Percentiles rank a stretch among this genome's conserved stretches.
Evolutionary conservation across 208 protist genomes (phyloP).

Genomic region (Vickermania ingenoplastis): DNA sequence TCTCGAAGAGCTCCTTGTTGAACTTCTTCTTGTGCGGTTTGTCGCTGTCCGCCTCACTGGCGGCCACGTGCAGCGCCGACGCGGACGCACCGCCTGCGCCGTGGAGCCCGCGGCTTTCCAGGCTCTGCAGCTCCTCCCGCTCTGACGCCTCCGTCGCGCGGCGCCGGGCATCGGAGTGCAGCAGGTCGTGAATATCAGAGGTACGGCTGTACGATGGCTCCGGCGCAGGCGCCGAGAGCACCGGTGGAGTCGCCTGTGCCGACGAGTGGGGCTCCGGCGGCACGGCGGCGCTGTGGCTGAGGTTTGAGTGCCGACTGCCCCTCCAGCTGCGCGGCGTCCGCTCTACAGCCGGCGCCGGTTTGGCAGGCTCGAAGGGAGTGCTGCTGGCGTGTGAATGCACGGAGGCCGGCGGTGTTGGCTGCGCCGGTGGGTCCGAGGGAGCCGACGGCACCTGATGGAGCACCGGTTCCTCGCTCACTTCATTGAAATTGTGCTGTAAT

Average conservation of each 20-base stretch:
- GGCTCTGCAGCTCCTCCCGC: background rate
- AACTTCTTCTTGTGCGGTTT: slow-evolving; percentile 8
- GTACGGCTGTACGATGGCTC: too few relatives aligned
- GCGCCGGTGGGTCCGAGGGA: background rate
- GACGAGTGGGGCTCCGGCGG: background rate
- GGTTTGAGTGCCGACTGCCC: background rate
- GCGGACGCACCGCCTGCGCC: background rate
- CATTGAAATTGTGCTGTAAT: too few relatives aligned
- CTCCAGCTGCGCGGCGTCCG: background rate
- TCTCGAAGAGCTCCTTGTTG: slow-evolving; percentile 31
- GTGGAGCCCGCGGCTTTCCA: background rate
- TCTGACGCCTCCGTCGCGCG: background rate
- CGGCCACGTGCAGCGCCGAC: background rate
- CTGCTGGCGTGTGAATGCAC: background rate
- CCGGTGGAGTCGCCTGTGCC: background rate
- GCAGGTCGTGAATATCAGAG: background rate
- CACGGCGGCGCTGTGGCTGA: background rate
- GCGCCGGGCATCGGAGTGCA: background rate
- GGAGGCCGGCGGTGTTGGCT: background rate
- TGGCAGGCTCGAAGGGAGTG: background rate
- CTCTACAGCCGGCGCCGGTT: background rate
- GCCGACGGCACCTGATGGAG: background rate
- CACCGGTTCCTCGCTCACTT: background rate
- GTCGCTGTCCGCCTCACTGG: background rate
- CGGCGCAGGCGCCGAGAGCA: background rate